Evolutionary conservation across 108 stramenopile species (phyloP).

Genomic region (Conticribra weissflogii): DNA sequence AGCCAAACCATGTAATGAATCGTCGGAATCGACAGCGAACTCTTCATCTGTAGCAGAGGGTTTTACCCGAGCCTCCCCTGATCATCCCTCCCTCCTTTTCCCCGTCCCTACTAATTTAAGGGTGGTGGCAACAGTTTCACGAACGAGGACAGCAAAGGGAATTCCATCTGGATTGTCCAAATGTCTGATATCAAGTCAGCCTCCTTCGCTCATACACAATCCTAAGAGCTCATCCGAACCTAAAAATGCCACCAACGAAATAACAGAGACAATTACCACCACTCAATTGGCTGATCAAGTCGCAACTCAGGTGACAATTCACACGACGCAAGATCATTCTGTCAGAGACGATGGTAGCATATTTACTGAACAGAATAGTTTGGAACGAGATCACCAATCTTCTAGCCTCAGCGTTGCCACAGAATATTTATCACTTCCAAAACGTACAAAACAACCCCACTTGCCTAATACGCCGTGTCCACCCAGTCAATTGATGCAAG

Average conservation of each 20-base stretch:
- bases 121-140: constrained; percentile 28
- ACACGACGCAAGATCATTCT: background rate
- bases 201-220: background rate
- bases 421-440: background rate
- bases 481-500: background rate
- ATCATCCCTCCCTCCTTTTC: constrained; percentile 23
- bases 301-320: background rate
- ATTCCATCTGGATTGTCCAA: constrained; percentile 25
- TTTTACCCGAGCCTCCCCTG: background rate
- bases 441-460: background rate
- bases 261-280: background rate
- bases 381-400: too few relatives aligned
- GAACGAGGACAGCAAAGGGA: constrained; percentile 22
- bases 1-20: constrained; percentile 4
- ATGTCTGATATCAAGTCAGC: constrained; percentile 1
- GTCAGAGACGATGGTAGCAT: background rate
- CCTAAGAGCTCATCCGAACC: background rate
- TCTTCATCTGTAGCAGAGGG: background rate
- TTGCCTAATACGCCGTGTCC: background rate
- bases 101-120: constrained; percentile 22
- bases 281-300: background rate
- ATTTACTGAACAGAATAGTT: too few relatives aligned
- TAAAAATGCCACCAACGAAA: background rate
- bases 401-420: background rate
- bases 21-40: background rate